Conservation (phyloP, 768 basidiomycete species). For the Asterophora lycoperdoides region DNA sequence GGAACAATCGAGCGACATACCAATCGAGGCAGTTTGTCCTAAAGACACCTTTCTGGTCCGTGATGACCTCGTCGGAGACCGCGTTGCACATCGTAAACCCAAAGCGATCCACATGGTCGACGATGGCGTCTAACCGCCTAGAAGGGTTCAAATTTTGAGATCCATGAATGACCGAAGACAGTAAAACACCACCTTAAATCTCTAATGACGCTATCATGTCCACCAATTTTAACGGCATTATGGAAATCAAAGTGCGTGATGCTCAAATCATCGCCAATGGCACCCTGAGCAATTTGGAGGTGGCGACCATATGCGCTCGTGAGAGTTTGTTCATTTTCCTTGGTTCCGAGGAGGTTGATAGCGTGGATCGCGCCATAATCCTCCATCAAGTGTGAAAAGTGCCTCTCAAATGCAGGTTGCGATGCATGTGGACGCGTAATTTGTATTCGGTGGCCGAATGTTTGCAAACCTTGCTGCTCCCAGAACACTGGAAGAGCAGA, state of each 20-base stretch:
- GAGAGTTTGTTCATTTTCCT: slow-evolving; percentile 87
- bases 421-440: slow-evolving; percentile 94
- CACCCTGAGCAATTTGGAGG: slow-evolving; percentile 58
- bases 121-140: slow-evolving; percentile 59
- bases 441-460: slow-evolving; percentile 91
- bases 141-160: slow-evolving; percentile 1
- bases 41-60: slow-evolving; percentile 89
- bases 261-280: slow-evolving; percentile 62
- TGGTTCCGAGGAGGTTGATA: slow-evolving; percentile 86
- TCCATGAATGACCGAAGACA: not conserved
- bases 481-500: slow-evolving; percentile 72
- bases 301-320: slow-evolving; percentile 82
- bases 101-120: slow-evolving; percentile 67
- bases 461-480: slow-evolving; percentile 96
- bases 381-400: slow-evolving; percentile 81
- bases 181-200: slow-evolving; percentile 54
- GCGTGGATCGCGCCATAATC: slow-evolving; percentile 84
- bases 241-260: slow-evolving; percentile 97
- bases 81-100: slow-evolving; percentile 83
- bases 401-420: slow-evolving; percentile 95
- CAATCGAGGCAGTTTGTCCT: slow-evolving; percentile 95
- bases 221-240: slow-evolving; percentile 68
- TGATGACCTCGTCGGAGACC: slow-evolving; percentile 62
- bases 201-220: slow-evolving; percentile 80
- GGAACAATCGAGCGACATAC: slow-evolving; percentile 34